Base-by-base conservation (phyloP, 495 filamentous ascomycete genomes). In the Aspergillus conjunctus region DNA sequence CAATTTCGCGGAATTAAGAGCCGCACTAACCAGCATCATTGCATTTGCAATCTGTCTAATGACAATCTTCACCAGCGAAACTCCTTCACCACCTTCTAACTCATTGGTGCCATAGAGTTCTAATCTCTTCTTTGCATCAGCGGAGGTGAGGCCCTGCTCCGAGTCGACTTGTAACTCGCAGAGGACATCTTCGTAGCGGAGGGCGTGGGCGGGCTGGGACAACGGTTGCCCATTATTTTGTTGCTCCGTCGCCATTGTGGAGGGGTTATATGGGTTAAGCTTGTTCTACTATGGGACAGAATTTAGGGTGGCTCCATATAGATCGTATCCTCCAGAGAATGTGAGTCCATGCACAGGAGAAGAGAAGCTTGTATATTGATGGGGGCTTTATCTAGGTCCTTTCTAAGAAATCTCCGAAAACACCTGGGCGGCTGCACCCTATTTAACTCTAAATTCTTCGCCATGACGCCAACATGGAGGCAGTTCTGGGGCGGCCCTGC, bases 31-130 rank as follows among this genome's bases (percentile, higher is more conserved):
- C 62, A 87, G 71, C 64, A 86, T 85, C 81, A 91, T 86, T 7
- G 87, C 87, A 67, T 90, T 88, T 62, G 88, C 83, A 33, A 88
- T 73, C 61, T 88, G 85, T 7, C 82, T 71, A 56, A 88, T 72
- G 8, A 88, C 67, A 66, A 88, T 88, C 61, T 82, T 82, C 2
- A 69, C 75, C 21, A 81, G 67, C 18, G 82, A 81, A 53, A 90
- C 84, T 15, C 85, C 81, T 59, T 77, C 76, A 51, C 77, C 82
- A 46, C 83, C 81, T 46, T 83, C 82, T 32, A 91, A 66, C 58
- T 86, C 79, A 66, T 91, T 91, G 9, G 72, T 70, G 11, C 88
- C 88, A 73, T 82, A 80, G 54, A 81, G 70, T 26, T 81, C 77
- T 7, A 87, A 66, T 8, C 88, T 79, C 20, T 73, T 59, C 59